Evolutionary conservation across 2,329 filamentous ascomycete species (phyloP), one percentile per base, ranked within the genome.

Genomic region (Ampelomyces quisqualis): DNA sequence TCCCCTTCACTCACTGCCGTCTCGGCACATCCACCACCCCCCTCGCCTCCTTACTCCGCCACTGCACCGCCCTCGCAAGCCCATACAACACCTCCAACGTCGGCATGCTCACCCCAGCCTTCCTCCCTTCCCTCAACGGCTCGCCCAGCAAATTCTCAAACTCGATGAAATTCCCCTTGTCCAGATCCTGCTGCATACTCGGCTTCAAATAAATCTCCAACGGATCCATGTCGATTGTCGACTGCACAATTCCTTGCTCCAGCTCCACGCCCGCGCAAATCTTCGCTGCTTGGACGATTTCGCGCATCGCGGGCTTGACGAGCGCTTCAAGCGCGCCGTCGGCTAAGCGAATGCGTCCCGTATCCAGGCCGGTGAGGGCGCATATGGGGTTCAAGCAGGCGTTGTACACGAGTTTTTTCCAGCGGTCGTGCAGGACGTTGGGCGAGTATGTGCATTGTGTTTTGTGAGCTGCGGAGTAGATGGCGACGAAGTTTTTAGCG

Each of bases 111-210:
- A 81, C 76, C 1, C 77, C 77, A 0, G 67, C 58, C 21, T 56
- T 58, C 47, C 72, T 70, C 0, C 72, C 79, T 49, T 77, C 77
- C 2, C 74, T 64, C 31, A 81, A 45, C n/a, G 78, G 77, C 63
- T 81, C 78, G 1, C 78, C 78, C 3, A 81, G 59, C 23, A 81
- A 70, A 46, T 75, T 78, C 55, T 81, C 77, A 33, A 74, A 71
- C 57, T 82, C 79, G 43, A 78, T 75, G 37, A 72, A 76, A 51
- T 79, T 80, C 11, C 77, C 73, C 67, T 80, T 79, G 23, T 70
- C 63, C 6, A 73, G 60, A 58, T 82, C 79, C 44, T 75, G 72
- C 11, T 72, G 65, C 78, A 81, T 81, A 49, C 76, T 79, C 0
- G 77, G 79, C 45, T 69, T 67, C 46, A 77, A 70, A 26, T 71